Conservation (phyloP, 1,284 basidiomycete genomes). For the Tylopilus sp. region DNA sequence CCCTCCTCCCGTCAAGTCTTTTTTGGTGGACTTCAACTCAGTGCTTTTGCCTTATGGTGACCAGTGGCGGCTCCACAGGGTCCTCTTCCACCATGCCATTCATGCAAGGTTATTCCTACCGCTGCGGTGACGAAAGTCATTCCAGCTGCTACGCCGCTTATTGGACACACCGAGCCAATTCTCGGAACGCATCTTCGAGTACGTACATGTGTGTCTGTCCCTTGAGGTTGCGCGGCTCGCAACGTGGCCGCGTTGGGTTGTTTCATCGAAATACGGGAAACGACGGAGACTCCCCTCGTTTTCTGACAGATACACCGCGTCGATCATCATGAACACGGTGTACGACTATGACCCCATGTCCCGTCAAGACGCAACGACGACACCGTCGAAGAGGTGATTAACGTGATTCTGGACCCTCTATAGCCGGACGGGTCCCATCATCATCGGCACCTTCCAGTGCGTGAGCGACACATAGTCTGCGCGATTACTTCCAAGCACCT, state of each 20-base stretch:
- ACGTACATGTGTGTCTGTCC: background rate
- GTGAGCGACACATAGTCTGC: no score
- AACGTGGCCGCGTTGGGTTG: no score
- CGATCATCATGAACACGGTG: conserved; percentile 13
- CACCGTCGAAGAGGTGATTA: no score
- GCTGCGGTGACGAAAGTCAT: conserved; percentile 10
- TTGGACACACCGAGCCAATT: conserved; percentile 6
- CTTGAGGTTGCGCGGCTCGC: no score
- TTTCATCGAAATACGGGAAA: no score
- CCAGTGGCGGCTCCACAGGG: conserved; percentile 19
- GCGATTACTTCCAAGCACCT: no score
- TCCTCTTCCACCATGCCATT: conserved; percentile 21
- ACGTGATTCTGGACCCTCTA: no score
- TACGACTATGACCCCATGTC: conserved; percentile 23
- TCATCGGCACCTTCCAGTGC: no score
- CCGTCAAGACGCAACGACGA: no score
- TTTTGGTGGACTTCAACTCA: conserved; percentile 11
- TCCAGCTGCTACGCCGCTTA: conserved; percentile 7
- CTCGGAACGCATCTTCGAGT: conserved; percentile 16
- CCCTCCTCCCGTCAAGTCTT: no score
- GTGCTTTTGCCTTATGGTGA: conserved; percentile 13
- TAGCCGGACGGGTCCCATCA: no score
- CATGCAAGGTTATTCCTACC: background rate
- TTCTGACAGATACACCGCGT: conserved; percentile 16
- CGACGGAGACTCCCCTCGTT: no score